These are phyloP conservation scores for Ganoderma lucidum DNA, from an alignment of 1,284 basidiomycete species.

Conservation along the genomic window DNA sequence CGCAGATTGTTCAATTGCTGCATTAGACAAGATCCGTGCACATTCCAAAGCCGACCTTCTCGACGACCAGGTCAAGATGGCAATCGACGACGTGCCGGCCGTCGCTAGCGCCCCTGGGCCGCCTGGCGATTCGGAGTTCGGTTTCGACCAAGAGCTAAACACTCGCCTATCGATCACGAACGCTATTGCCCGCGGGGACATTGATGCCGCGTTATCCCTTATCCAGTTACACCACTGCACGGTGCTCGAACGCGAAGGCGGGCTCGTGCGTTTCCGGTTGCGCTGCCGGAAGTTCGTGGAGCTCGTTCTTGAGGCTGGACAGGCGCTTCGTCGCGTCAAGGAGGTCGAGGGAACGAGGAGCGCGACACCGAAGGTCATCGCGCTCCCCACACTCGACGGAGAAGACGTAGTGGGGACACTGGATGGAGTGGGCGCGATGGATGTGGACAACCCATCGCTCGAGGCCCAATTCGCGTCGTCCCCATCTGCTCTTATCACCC, in stretches of 20 bases:
- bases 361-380: constrained; percentile 19
- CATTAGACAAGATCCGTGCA: constrained; percentile 16
- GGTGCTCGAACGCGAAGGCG: constrained; percentile 71
- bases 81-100: constrained; percentile 29
- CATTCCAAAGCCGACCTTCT: constrained; percentile 19
- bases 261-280: constrained; percentile 77
- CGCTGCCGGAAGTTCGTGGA: constrained; percentile 86
- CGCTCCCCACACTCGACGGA: constrained; percentile 19
- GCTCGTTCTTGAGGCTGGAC: constrained; percentile 72
- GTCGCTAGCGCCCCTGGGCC: constrained; percentile 16
- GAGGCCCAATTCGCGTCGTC: constrained; percentile 38
- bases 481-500: constrained; percentile 17
- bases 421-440: constrained; percentile 50
- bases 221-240: constrained; percentile 62
- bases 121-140: constrained; percentile 19
- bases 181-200: constrained; percentile 71
- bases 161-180: constrained; percentile 74
- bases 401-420: constrained; percentile 37
- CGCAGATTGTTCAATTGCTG: constrained; percentile 25
- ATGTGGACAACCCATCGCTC: constrained; percentile 51
- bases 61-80: constrained; percentile 49
- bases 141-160: constrained; percentile 58
- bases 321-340: constrained; percentile 66
- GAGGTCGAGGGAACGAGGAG: constrained; percentile 42
- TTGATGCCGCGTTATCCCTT: constrained; percentile 72